Evolutionary conservation across 257 asterid genomes (phyloP), one percentile per base, ranked within the genome.

Genomic region (Solanum chmielewskii): DNA sequence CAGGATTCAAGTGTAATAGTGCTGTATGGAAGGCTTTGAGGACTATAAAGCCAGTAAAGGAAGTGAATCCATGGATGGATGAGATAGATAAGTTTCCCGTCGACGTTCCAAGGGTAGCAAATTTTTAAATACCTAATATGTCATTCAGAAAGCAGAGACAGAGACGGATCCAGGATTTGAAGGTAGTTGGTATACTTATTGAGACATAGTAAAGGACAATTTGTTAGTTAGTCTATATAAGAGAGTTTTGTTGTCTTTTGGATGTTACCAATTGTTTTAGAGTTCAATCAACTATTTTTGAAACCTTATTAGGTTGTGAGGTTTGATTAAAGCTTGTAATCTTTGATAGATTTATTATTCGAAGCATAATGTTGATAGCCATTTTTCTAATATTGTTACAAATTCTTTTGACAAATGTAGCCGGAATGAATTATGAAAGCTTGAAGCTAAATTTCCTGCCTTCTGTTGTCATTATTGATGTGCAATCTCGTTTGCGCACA

Each of bases 1-100:
- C 92, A 11, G 92, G 92, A 59, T 90, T 90, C 69, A 90, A 90
- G 78, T 90, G 92, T 69, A 90, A 90, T 64, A 90, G 92, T 89
- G 91, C 91, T 49, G 92, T 90, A 18, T 90, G 92, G 92, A 90
- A 90, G 42, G 91, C 92, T 10, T 60, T 89, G 47, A 90, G 92
- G 84, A 75, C 87, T 23, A 75, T 90, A 78, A 89, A 84, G 62
- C 89, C 92, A 14, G 85, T 78, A 37, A 86, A 86, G 14, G 90
- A 89, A 62, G 83, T 13, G 83, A 90, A 89, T 62, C 92, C 91
- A 44, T 90, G 92, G 92, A 68, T 90, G 73, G 23, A 87, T 59
- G 92, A 90, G 90, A 89, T 90, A 73, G 87, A 89, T 14, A 75
- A 85, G 83, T 90, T 90, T 82, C 92, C 92, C 1, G 92, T 90